phyloP scores from a whole-genome alignment of 1,139 yeast species.

The Saccharomyces hybrid region DNA sequence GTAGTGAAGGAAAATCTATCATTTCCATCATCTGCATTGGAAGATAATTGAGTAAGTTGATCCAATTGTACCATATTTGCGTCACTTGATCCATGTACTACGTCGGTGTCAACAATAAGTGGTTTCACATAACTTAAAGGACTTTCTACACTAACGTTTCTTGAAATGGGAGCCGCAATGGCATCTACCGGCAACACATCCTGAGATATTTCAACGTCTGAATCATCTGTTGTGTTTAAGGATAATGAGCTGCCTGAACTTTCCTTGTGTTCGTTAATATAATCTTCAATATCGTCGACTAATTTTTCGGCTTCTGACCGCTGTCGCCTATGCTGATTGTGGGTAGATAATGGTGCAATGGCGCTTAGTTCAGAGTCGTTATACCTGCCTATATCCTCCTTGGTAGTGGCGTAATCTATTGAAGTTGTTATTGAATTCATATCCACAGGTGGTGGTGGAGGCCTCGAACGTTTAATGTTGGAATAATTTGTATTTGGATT shows the following conservation, averaged over 20 bases:
- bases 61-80: neutral
- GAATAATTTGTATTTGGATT: neutral
- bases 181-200: conserved; percentile 2
- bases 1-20: conserved; percentile 22
- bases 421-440: conserved; percentile 3
- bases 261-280: conserved; percentile 14
- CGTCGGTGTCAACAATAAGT: conserved; percentile 5
- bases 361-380: neutral
- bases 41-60: neutral
- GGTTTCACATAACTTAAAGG: conserved; percentile 14
- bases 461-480: conserved; percentile 7
- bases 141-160: conserved; percentile 6
- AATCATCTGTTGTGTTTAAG: neutral
- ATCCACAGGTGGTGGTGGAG: conserved; percentile 15
- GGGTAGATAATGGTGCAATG: neutral
- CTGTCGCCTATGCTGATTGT: conserved; percentile 22
- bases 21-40: conserved; percentile 6
- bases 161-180: neutral
- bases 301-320: conserved; percentile 30
- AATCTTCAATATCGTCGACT: conserved; percentile 29
- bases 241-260: conserved; percentile 4
- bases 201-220: neutral
- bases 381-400: neutral
- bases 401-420: neutral
- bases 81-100: neutral